Conservation (phyloP, 2,329 filamentous ascomycete genomes). For the Akanthomyces dipterigenus region DNA sequence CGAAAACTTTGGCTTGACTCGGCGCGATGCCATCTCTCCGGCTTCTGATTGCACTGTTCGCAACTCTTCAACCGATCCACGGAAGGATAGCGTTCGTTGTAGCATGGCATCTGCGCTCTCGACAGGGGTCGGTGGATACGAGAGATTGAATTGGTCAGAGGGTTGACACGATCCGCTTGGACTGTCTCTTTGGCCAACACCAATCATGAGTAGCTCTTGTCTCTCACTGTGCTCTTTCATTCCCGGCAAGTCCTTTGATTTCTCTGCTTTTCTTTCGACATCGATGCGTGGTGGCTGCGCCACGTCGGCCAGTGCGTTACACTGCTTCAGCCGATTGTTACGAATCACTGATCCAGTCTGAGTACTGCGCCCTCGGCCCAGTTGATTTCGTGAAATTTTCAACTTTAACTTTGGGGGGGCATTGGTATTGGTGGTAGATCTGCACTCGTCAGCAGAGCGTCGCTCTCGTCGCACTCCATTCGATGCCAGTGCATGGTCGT, state of each 20-base stretch:
- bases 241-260: neutral
- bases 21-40: neutral
- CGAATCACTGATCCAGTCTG: constrained; percentile 15
- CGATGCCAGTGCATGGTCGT: neutral
- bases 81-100: constrained; percentile 11
- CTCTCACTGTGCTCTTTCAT: neutral
- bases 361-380: constrained; percentile 16
- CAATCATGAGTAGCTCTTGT: neutral
- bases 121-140: constrained; percentile 22
- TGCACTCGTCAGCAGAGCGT: constrained; percentile 4
- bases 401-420: constrained; percentile 26
- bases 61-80: neutral
- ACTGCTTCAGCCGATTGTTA: constrained; percentile 24
- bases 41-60: neutral
- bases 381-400: constrained; percentile 25
- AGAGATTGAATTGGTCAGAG: constrained; percentile 30
- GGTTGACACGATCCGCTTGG: constrained; percentile 15
- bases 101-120: constrained; percentile 12
- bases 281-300: constrained; percentile 16
- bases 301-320: constrained; percentile 27
- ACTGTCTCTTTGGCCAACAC: constrained; percentile 12
- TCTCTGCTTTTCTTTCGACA: constrained; percentile 12
- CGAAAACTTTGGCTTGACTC: constrained; percentile 9
- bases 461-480: neutral
- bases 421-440: constrained; percentile 13